Percentiles rank a stretch among this genome's conserved stretches.
Evolutionary conservation across 805 yeast genomes (phyloP).

Genomic region (Metschnikowia anglica): DNA sequence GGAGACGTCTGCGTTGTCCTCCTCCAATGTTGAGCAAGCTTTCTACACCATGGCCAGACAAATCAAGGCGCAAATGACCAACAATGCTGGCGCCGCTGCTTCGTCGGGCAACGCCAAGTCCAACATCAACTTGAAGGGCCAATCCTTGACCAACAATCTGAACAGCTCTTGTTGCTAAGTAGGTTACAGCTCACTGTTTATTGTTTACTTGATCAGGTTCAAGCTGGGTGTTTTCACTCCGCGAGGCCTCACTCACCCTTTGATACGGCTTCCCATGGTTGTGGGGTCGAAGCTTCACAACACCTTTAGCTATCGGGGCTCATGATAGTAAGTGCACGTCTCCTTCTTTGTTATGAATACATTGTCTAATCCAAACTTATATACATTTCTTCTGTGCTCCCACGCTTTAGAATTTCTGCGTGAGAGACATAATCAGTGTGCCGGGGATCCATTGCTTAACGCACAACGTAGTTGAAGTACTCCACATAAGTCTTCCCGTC

Average conservation of each 20-base stretch:
- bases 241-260: not conserved
- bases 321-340: not conserved
- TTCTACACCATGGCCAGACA: slow-evolving; percentile 98
- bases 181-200: not conserved
- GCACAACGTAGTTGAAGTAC: slow-evolving; percentile 46
- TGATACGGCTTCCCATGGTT: not conserved
- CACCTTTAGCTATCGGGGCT: not conserved
- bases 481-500: slow-evolving; percentile 52
- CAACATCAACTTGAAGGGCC: slow-evolving; percentile 72
- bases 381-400: not conserved
- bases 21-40: slow-evolving; percentile 97
- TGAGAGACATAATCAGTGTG: too few species aligned
- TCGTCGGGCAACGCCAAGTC: slow-evolving; percentile 49
- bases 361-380: slow-evolving; percentile 2
- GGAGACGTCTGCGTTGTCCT: slow-evolving; percentile 93
- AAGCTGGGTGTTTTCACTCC: too few species aligned
- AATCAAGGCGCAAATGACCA: slow-evolving; percentile 92
- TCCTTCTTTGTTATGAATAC: slow-evolving; percentile 1
- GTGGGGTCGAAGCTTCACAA: not conserved
- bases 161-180: slow-evolving; percentile 40
- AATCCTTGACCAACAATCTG: slow-evolving; percentile 46
- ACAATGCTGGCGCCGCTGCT: slow-evolving; percentile 44
- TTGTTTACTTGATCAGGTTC: too few species aligned
- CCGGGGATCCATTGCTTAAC: slow-evolving; percentile 11
- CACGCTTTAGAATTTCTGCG: too few species aligned